Base-by-base conservation (phyloP, 257 asterid genomes). In the Anisodus acutangulus region DNA sequence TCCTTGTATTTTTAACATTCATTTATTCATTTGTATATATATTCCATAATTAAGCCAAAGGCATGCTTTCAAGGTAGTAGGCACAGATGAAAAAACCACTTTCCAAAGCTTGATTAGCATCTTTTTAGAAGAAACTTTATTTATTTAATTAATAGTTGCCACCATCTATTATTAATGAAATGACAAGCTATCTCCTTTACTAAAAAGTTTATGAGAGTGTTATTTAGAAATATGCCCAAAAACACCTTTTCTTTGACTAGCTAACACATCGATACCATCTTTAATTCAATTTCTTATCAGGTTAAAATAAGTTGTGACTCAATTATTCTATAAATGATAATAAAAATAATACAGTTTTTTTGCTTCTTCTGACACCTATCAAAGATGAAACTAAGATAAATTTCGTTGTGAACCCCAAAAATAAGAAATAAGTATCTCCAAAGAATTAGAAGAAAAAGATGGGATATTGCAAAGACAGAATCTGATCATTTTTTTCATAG, bases 321-420 rank as follows among this genome's bases (percentile, higher is more conserved):
- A 51, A 51, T 26, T 74, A 72, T 39, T 69, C 6, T 12, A 53
- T 49, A 64, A 81, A 35, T 62, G 70, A 62, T 53, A 78, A 13
- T 5, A 79, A 1, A n/a, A 58, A 19, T 2, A 58, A 86, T 54
- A 54, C 16, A 62, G 31, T 83, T 68, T 83, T 78, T 51, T 54
- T 3, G 58, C 83, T 81, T 62, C 81, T 71, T 45, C 9, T 70
- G 85, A 87, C 87, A 87, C 70, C 84, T 71, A 87, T 67, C 49
- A 72, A 0, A 19, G 58, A 84, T 81, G 53, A 72, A 22, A 16
- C 43, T 19, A 78, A 80, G 54, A 31, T 41, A 74, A 84, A 57
- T 13, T 51, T 17, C 1, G 26, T 15, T 78, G 10, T 78, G 64
- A 78, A 78, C 81, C 81, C 81, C 15, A 16, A 78, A 41, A 78